Evolutionary conservation across 2,329 filamentous ascomycete species (phyloP).

Genomic region (Pseudogymnoascus sp.): DNA sequence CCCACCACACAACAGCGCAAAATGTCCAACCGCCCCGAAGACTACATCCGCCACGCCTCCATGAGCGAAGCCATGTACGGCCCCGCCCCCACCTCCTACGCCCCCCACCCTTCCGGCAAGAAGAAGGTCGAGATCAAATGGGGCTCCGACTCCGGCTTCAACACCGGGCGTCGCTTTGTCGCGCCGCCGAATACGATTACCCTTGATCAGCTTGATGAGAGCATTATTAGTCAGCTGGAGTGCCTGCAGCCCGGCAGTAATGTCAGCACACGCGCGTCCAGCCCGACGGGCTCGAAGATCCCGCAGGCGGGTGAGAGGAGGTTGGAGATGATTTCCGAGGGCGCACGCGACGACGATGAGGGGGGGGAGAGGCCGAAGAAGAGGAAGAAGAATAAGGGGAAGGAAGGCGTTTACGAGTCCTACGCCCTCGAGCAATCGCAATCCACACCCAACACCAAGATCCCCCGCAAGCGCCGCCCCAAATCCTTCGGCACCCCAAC

Average conservation of each 20-base stretch:
- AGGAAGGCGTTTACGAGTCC: conserved; percentile 38
- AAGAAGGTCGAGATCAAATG: conserved; percentile 46
- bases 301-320: conserved; percentile 18
- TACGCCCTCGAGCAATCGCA: conserved; percentile 29
- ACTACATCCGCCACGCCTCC: conserved; percentile 7
- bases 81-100: background rate
- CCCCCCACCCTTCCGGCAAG: background rate
- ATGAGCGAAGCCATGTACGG: conserved; percentile 6
- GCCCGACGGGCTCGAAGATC: conserved; percentile 33
- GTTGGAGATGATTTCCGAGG: conserved; percentile 14
- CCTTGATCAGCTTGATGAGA: conserved; percentile 47
- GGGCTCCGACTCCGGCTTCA: conserved; percentile 63
- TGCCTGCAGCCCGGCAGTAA: conserved; percentile 50
- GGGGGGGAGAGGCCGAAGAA: conserved; percentile 38
- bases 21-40: background rate
- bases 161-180: conserved; percentile 48
- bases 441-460: conserved; percentile 25
- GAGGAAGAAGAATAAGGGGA: conserved; percentile 47
- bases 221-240: conserved; percentile 47
- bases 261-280: conserved; percentile 52
- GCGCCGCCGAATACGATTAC: conserved; percentile 50
- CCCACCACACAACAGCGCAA: background rate
- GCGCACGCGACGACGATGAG: conserved; percentile 32
- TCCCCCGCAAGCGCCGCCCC: conserved; percentile 25
- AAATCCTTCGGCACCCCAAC: conserved; percentile 20